Percentiles rank a stretch among this genome's conserved stretches.
Conservation (phyloP, 2,329 filamentous ascomycete genomes). For the Seiridium unicorne region DNA sequence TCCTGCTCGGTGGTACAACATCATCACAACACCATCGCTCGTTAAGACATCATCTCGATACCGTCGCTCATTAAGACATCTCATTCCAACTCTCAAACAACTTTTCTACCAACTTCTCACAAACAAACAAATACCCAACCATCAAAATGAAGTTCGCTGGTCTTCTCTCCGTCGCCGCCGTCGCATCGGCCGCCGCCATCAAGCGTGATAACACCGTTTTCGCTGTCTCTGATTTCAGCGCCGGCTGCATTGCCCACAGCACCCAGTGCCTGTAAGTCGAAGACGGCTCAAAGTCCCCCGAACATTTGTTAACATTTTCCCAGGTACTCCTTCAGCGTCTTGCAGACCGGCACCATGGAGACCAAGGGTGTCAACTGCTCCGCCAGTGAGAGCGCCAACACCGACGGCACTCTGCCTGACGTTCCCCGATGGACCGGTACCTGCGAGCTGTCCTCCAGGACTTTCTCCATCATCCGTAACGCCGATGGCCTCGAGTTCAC, state of each 20-base stretch:
- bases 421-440: conserved; percentile 20
- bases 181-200: conserved; percentile 17
- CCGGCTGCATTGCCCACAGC: conserved; percentile 26
- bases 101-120: neutral
- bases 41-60: too few relatives aligned
- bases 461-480: conserved; percentile 22
- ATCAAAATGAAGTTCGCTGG: conserved; percentile 25
- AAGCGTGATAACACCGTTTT: conserved; percentile 14
- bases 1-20: neutral
- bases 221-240: conserved; percentile 23
- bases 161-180: conserved; percentile 17
- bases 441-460: conserved; percentile 27
- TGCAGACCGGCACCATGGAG: conserved; percentile 22
- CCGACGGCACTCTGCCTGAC: conserved; percentile 25
- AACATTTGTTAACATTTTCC: neutral
- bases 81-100: too few relatives aligned
- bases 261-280: conserved; percentile 22
- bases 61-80: too few relatives aligned
- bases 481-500: conserved; percentile 22
- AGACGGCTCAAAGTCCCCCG: too few relatives aligned
- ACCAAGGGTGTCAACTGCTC: conserved; percentile 21
- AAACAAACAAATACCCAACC: conserved; percentile 6
- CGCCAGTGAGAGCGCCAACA: conserved; percentile 10
- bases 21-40: too few relatives aligned
- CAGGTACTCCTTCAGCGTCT: conserved; percentile 16